Percentiles rank a stretch among this genome's conserved stretches.
These are phyloP conservation scores for Rutstroemia sydowiana DNA, from an alignment of 2,329 filamentous ascomycete species.

Conservation along the genomic window DNA sequence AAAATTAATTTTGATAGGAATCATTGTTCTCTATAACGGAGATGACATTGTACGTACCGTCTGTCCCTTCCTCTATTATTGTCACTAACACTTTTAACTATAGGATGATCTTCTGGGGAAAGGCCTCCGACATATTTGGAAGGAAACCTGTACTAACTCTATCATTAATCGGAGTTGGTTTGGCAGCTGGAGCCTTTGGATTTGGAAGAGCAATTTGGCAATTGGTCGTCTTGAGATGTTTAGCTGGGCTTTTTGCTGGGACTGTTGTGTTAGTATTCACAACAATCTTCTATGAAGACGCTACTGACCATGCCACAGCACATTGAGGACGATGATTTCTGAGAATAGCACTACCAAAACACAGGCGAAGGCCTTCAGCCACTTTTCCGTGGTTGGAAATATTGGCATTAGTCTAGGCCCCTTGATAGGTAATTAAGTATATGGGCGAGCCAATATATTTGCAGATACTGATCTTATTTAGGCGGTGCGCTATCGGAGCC, in stretches of 20 bases:
- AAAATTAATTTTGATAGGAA: slow-evolving; percentile 34
- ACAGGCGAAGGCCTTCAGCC: slow-evolving; percentile 67
- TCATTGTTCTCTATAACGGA: slow-evolving; percentile 67
- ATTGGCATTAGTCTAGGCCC: slow-evolving; percentile 68
- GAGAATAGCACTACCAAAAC: slow-evolving; percentile 64
- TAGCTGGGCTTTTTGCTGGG: slow-evolving; percentile 67
- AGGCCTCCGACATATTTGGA: slow-evolving; percentile 58
- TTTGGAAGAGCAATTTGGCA: slow-evolving; percentile 59
- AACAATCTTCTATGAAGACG: not conserved
- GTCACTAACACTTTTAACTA: no score
- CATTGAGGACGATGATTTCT: slow-evolving; percentile 68
- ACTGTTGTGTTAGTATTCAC: slow-evolving; percentile 48
- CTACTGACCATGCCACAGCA: slow-evolving; percentile 14
- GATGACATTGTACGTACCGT: no score
- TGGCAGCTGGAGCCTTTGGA: slow-evolving; percentile 60
- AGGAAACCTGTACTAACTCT: slow-evolving; percentile 65
- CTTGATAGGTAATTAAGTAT: slow-evolving; percentile 24
- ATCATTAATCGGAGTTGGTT: slow-evolving; percentile 56
- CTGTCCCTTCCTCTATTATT: no score
- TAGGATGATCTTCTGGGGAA: slow-evolving; percentile 70
- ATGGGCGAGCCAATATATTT: slow-evolving; percentile 32
- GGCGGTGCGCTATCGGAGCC: slow-evolving; percentile 66
- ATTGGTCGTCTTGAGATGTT: slow-evolving; percentile 65
- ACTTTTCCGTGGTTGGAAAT: slow-evolving; percentile 70
- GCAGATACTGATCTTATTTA: slow-evolving; percentile 18